Conservation (phyloP, 176 grass and related monocot species). For the Cenchrus americanus region DNA sequence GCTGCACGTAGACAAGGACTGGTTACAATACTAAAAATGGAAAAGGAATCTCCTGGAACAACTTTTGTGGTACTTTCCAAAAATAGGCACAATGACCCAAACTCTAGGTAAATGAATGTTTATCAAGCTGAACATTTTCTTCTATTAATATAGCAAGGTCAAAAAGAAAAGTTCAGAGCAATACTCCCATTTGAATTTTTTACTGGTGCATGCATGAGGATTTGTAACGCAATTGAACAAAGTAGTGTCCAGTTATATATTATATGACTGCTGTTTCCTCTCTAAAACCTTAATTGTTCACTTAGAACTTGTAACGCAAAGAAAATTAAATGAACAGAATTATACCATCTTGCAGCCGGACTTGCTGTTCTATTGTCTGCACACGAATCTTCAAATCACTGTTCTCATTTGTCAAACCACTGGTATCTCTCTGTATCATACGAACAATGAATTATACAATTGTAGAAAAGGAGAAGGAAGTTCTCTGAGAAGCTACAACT, state of each 20-base stretch:
- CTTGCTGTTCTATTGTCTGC: constrained; percentile 91
- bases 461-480: neutral
- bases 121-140: neutral
- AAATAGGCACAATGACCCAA: neutral
- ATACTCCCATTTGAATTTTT: neutral
- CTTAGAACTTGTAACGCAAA: neutral
- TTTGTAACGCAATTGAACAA: neutral
- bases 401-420: constrained; percentile 89
- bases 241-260: constrained; percentile 13
- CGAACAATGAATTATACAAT: constrained; percentile 35
- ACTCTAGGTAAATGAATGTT: neutral
- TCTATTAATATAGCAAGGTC: neutral
- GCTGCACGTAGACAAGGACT: constrained; percentile 50
- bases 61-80: neutral
- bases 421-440: constrained; percentile 78
- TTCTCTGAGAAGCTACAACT: constrained; percentile 2
- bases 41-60: neutral
- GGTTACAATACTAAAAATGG: constrained; percentile 11
- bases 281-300: constrained; percentile 22
- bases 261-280: neutral
- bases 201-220: neutral
- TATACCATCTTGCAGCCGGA: constrained; percentile 91
- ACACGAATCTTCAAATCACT: constrained; percentile 86
- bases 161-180: neutral
- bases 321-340: constrained; percentile 21